Conservation (phyloP, 2,329 filamentous ascomycete species). For the Colletotrichum tabaci region DNA sequence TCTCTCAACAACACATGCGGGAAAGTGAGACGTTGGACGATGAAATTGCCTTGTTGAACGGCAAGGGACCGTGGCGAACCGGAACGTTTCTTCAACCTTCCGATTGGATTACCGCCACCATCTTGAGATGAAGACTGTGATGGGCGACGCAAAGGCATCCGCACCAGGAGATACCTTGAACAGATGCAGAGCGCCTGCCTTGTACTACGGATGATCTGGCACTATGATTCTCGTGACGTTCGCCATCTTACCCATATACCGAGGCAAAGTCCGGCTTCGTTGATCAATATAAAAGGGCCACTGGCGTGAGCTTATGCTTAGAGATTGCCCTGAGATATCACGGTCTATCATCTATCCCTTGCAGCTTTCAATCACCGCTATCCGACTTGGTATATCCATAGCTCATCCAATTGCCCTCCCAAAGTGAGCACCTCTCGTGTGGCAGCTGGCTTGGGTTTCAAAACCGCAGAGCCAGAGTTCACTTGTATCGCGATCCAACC, state of each 20-base stretch:
- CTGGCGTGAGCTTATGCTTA: background rate
- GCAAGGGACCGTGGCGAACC: background rate
- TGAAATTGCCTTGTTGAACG: background rate
- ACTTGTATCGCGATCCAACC: too few relatives aligned
- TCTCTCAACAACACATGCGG: constrained; percentile 4
- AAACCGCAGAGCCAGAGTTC: background rate
- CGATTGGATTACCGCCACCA: constrained; percentile 11
- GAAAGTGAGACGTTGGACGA: background rate
- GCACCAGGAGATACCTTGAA: background rate
- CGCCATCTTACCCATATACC: too few relatives aligned
- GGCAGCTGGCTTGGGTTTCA: background rate
- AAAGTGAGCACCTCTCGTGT: background rate
- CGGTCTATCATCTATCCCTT: background rate
- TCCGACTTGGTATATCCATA: too few relatives aligned
- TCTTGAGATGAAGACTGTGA: background rate
- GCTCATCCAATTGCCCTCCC: background rate
- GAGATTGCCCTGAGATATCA: background rate
- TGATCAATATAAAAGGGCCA: background rate
- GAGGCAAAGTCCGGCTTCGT: background rate
- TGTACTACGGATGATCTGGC: background rate
- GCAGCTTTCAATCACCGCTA: too few relatives aligned
- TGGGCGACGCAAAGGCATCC: too few relatives aligned
- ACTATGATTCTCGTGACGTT: background rate
- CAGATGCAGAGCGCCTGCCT: background rate
- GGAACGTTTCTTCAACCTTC: background rate